Conservation (phyloP, 495 filamentous ascomycete genomes). For the Evernia prunastri region DNA sequence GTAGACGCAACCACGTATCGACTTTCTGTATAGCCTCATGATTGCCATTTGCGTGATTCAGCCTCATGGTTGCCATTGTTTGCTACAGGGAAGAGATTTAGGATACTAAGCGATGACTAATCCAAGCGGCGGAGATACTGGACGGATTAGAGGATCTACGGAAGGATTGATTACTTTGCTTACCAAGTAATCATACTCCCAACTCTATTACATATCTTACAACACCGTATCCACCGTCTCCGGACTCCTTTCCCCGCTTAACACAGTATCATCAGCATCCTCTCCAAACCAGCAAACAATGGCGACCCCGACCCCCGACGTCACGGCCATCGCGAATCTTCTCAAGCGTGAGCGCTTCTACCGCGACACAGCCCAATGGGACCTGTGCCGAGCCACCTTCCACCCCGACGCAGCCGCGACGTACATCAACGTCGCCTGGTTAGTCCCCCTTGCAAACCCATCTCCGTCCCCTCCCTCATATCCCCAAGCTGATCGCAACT, state of each 20-base stretch:
- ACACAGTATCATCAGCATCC: neutral
- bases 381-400: constrained; percentile 10
- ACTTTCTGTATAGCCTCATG: too few species aligned
- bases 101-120: too few species aligned
- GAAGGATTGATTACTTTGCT: too few species aligned
- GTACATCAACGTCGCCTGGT: constrained; percentile 15
- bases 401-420: constrained; percentile 4
- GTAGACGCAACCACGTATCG: too few species aligned
- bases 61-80: too few species aligned
- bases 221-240: neutral
- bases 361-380: constrained; percentile 12
- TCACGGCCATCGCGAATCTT: constrained; percentile 10
- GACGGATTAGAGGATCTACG: too few species aligned
- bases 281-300: neutral
- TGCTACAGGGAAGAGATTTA: too few species aligned
- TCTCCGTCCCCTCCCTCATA: neutral
- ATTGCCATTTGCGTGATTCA: too few species aligned
- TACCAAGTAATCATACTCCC: too few species aligned
- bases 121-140: too few species aligned
- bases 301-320: constrained; percentile 8
- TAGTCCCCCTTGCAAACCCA: neutral
- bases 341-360: constrained; percentile 16
- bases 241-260: neutral
- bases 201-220: neutral
- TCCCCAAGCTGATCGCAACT: neutral